Conservation (phyloP, 345 rosid species). For the Erodium maritimum region DNA sequence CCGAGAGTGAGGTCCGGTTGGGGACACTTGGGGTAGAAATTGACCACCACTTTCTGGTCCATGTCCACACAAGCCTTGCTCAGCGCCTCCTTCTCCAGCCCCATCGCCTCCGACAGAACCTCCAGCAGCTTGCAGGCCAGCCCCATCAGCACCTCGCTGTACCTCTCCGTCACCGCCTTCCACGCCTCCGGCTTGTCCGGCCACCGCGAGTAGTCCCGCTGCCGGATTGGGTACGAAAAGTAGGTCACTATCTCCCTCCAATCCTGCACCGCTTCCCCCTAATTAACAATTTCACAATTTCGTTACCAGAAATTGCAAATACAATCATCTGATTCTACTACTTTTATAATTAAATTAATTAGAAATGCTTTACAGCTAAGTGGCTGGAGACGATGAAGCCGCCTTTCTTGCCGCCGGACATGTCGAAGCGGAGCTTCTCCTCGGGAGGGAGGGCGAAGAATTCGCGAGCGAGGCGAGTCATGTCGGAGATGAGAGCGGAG, state of each 20-base stretch:
- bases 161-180: conserved; percentile 50
- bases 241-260: conserved; percentile 96
- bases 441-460: conserved; percentile 70
- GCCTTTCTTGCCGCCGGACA: conserved; percentile 96
- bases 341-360: too few species aligned
- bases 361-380: too few species aligned
- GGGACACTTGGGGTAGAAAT: conserved; percentile 87
- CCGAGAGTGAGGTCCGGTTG: conserved; percentile 94
- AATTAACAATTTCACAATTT: too few species aligned
- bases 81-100: conserved; percentile 63
- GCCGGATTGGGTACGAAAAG: conserved; percentile 64
- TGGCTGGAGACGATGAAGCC: conserved; percentile 98
- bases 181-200: conserved; percentile 89
- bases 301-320: too few species aligned
- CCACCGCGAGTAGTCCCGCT: conserved; percentile 85
- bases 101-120: conserved; percentile 86
- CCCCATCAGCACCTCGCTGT: conserved; percentile 61
- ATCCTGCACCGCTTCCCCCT: conserved; percentile 91
- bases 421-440: conserved; percentile 74
- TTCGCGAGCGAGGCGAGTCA: conserved; percentile 63
- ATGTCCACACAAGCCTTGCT: conserved; percentile 85
- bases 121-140: conserved; percentile 78
- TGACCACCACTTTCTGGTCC: conserved; percentile 91
- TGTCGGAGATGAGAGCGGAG: conserved; percentile 34
- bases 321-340: too few species aligned